Evolutionary conservation across 768 basidiomycete genomes (phyloP), one percentile per base, ranked within the genome.

Genomic region (Panus rudis): DNA sequence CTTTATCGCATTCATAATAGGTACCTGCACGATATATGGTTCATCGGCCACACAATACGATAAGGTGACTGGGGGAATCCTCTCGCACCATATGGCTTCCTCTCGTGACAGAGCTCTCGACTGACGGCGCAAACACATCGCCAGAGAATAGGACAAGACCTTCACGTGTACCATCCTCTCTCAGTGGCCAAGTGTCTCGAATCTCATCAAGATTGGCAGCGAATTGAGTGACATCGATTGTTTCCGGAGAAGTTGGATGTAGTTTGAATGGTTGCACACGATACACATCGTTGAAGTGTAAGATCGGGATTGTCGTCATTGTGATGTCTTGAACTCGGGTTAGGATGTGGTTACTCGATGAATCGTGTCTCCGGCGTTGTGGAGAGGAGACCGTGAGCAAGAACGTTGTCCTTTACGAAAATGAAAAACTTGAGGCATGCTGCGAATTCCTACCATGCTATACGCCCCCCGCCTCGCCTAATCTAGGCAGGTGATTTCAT

Each of bases 211-310:
- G 62, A 26, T 85, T 67, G 8, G 78, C 75, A n/a, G 78, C 78
- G 61, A 92, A 93, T 59, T 92, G 89, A 10, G 85, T 81, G 20
- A 90, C 88, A 59, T 88, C 84, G 53, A 93, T 84, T n/a, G 81
- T 84, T 35, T 77, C 78, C 2, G 62, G 52, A 12, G 74, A 69
- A 8, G 58, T 63, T 2, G 75, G 63, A 0, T 66, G 65, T 21
- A 83, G 53, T 57, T 84, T 88, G 60, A 92, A 89, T 8, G 81
- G 79, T 4, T 72, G 68, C 25, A 91, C 84, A 19, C 88, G 79
- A 62, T 93, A 94, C 19, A 81, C 84, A 56, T 89, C 86, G 64
- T 88, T 88, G 69, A 79, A 89, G 51, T 88, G 86, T 3, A 81
- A 46, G 41, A 88, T 71, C 16, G 64, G 60, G 21, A 75, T 47